Evolutionary conservation across 805 yeast genomes (phyloP).

Genomic region (Naumovozyma dairenensis): DNA sequence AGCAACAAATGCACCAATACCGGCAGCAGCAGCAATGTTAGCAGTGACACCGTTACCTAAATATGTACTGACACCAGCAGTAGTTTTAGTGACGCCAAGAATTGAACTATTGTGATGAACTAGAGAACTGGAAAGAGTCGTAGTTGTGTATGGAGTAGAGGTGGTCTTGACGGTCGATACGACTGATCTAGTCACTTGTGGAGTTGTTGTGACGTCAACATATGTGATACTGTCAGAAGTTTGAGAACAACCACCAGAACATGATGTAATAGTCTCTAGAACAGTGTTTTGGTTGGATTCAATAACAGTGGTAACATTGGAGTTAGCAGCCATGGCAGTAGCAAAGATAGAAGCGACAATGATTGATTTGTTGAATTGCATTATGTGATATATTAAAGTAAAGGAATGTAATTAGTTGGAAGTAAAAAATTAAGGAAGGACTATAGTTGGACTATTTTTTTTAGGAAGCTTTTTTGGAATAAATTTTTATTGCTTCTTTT

Average conservation of each 20-base stretch:
- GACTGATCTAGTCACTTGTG: slow-evolving; percentile 36
- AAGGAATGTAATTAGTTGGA: slow-evolving; percentile 5
- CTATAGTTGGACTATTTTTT: slow-evolving; percentile 6
- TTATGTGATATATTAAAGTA: slow-evolving; percentile 1
- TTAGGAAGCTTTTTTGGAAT: too few species aligned
- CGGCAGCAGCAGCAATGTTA: slow-evolving; percentile 4
- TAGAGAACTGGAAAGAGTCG: slow-evolving; percentile 17
- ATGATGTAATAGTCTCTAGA: slow-evolving; percentile 3
- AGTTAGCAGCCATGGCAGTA: slow-evolving; percentile 3
- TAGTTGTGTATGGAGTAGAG: slow-evolving; percentile 31
- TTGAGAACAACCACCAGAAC: slow-evolving; percentile 5
- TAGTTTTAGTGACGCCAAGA: not conserved
- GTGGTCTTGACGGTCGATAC: slow-evolving; percentile 34
- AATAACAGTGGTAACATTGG: slow-evolving; percentile 9
- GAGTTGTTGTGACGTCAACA: slow-evolving; percentile 41
- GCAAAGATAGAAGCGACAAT: slow-evolving; percentile 1
- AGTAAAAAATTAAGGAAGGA: slow-evolving; percentile 1
- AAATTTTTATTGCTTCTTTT: too few species aligned
- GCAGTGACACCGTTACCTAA: slow-evolving; percentile 2
- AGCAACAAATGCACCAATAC: slow-evolving; percentile 11
- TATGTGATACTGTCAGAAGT: slow-evolving; percentile 17
- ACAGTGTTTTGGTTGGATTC: slow-evolving; percentile 3
- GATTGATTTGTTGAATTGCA: slow-evolving; percentile 5
- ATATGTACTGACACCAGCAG: slow-evolving; percentile 1
- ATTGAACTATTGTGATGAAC: not conserved